A percentile compares a stretch with the other conserved stretches of the same genome.
Conservation (phyloP, 2,329 filamentous ascomycete genomes). For the Corynespora cassiicola region DNA sequence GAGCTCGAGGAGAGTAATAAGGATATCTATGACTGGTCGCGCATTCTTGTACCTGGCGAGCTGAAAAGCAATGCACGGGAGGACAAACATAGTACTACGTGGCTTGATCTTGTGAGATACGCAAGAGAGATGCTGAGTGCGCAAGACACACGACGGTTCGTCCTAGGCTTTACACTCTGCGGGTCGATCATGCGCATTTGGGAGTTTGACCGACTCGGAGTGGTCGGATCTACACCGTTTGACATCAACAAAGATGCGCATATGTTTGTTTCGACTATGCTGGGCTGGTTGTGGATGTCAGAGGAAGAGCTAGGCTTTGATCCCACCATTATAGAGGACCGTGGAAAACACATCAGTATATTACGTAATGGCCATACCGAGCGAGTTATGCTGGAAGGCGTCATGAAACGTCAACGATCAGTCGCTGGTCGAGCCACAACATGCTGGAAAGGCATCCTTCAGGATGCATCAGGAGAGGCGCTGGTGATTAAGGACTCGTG, state of each 20-base stretch:
- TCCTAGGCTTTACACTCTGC: constrained; percentile 56
- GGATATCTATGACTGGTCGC: constrained; percentile 50
- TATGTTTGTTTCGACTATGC: constrained; percentile 47
- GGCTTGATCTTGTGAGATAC: constrained; percentile 50
- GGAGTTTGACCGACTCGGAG: constrained; percentile 54
- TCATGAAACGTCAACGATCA: constrained; percentile 8
- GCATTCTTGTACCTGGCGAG: constrained; percentile 55
- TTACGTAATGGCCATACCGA: constrained; percentile 3
- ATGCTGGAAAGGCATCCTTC: constrained; percentile 4
- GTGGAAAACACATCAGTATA: constrained; percentile 4
- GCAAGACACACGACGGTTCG: constrained; percentile 37
- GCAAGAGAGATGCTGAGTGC: constrained; percentile 49
- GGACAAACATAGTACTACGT: constrained; percentile 40
- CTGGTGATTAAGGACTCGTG: constrained; percentile 8
- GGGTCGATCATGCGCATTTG: constrained; percentile 53
- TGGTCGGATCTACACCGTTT: constrained; percentile 53
- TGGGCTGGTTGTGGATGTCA: constrained; percentile 52
- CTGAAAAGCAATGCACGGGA: constrained; percentile 55
- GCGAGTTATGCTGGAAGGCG: constrained; percentile 1
- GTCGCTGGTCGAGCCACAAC: constrained; percentile 5
- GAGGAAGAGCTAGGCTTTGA: constrained; percentile 52
- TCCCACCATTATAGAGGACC: constrained; percentile 40
- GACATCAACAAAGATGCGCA: constrained; percentile 52
- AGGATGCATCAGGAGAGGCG: not conserved
- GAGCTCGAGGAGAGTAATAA: constrained; percentile 5